These are phyloP conservation scores for Botryotinia convoluta DNA, from an alignment of 2,329 filamentous ascomycete genomes.

Conservation along the genomic window DNA sequence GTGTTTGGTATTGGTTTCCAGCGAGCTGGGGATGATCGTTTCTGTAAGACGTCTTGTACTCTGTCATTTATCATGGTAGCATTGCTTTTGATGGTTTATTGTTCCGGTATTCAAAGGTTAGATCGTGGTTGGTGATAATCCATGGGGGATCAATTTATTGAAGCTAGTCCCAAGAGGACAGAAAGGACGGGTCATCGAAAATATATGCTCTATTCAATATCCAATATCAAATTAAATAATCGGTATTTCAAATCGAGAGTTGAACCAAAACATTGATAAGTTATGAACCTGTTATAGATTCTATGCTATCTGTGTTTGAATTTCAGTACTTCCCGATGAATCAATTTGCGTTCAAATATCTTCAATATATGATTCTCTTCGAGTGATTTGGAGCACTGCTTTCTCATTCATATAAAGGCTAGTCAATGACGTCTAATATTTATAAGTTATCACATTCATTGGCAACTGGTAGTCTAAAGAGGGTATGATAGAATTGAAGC, in stretches of 20 bases:
- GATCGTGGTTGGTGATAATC: background rate
- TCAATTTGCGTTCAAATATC: background rate
- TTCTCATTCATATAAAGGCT: background rate
- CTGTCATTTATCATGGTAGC: background rate
- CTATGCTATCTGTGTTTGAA: background rate
- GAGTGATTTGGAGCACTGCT: background rate
- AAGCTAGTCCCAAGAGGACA: background rate
- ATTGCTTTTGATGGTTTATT: background rate
- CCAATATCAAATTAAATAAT: background rate
- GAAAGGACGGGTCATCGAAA: background rate
- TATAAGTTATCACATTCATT: background rate
- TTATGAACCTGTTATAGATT: background rate
- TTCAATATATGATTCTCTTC: background rate
- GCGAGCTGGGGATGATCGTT: background rate
- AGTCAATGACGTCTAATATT: background rate
- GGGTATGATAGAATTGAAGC: slow-evolving; percentile 16
- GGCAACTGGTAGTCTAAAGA: background rate
- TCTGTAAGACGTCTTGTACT: background rate
- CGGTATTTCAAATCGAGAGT: background rate
- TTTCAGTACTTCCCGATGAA: too few species aligned
- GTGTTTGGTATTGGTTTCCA: background rate
- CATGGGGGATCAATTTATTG: background rate
- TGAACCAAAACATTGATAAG: background rate
- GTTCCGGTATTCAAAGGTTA: background rate
- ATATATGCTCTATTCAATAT: background rate